Evolutionary conservation across 2,329 filamentous ascomycete species (phyloP).

Genomic region (Claviceps fusiformis): DNA sequence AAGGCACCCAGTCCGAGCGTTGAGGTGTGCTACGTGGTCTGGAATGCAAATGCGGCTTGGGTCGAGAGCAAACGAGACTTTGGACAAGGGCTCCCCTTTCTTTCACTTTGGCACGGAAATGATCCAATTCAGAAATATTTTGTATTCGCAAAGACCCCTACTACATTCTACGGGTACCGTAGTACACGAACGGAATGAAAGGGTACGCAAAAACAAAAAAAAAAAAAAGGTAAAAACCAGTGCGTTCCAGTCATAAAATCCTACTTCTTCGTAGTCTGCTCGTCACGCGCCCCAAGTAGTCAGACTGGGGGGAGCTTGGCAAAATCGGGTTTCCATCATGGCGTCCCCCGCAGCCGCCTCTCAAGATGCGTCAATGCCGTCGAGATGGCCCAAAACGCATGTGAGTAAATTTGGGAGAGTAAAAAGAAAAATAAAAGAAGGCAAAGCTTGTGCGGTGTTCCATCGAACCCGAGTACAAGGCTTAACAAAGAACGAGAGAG

Average conservation of each 20-base stretch:
- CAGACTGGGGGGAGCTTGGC: background rate
- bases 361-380: background rate
- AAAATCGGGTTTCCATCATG: background rate
- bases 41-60: no score
- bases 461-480: background rate
- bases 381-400: background rate
- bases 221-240: background rate
- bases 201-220: background rate
- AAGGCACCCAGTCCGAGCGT: background rate
- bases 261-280: conserved; percentile 1
- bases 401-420: background rate
- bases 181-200: background rate
- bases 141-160: no score
- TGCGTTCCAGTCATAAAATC: conserved; percentile 4
- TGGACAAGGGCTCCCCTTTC: no score
- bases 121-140: no score
- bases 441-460: background rate
- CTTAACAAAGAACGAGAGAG: background rate
- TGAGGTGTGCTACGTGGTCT: background rate
- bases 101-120: no score
- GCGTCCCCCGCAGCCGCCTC: background rate
- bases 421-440: background rate
- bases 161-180: background rate
- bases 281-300: background rate
- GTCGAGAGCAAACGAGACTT: no score